Conservation (phyloP, 305 asterid species). For the Rubia occidens region DNA sequence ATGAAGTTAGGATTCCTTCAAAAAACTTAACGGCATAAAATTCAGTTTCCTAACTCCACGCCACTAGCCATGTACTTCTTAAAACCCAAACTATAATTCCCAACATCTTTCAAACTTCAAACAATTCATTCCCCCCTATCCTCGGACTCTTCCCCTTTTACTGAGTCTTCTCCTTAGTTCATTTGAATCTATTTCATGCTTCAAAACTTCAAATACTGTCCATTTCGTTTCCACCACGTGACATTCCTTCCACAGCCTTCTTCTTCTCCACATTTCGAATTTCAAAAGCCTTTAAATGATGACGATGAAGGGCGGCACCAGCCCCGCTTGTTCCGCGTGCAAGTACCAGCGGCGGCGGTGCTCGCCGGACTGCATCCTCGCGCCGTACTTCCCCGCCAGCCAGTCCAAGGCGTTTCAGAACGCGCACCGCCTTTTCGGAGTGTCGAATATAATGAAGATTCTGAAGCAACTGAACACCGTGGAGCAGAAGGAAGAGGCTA, state of each 20-base stretch:
- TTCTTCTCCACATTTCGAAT: background rate
- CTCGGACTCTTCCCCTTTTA: slow-evolving; percentile 15
- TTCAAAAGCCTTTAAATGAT: background rate
- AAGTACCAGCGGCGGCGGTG: slow-evolving; percentile 60
- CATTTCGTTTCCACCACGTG: background rate
- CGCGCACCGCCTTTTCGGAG: slow-evolving; percentile 57
- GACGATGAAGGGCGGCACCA: slow-evolving; percentile 41
- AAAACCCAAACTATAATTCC: background rate
- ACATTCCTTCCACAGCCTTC: background rate
- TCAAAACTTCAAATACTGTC: background rate
- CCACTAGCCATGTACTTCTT: background rate
- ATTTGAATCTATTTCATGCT: background rate
- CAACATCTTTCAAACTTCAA: background rate
- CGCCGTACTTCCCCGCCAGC: slow-evolving; percentile 55
- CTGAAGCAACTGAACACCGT: slow-evolving; percentile 17
- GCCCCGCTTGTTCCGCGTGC: slow-evolving; percentile 70
- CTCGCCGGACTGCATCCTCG: slow-evolving; percentile 38
- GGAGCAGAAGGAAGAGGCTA: slow-evolving; percentile 42
- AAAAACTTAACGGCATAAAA: slow-evolving; percentile 6
- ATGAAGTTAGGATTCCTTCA: slow-evolving; percentile 14
- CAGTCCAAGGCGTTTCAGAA: slow-evolving; percentile 38
- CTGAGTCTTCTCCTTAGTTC: slow-evolving; percentile 4
- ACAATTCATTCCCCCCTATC: slow-evolving; percentile 15
- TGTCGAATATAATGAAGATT: slow-evolving; percentile 34
- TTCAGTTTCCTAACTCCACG: slow-evolving; percentile 1